Conservation (phyloP, 345 rosid genomes). For the Ailanthus altissimus region DNA sequence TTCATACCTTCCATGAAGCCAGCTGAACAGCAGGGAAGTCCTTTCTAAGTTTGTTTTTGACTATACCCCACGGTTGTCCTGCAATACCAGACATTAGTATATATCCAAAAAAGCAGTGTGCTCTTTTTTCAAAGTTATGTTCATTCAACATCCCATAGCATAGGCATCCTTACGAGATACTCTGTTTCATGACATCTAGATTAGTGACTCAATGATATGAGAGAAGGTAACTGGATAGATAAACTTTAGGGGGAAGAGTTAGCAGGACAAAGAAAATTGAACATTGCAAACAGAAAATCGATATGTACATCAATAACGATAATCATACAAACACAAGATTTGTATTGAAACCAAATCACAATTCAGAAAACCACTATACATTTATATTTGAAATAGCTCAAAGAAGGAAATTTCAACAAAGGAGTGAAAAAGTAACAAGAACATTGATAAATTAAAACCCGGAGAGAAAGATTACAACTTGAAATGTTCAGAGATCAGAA, state of each 20-base stretch:
- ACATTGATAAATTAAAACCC: not conserved
- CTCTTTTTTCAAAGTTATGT: not conserved
- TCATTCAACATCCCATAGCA: not conserved
- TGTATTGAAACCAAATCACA: no score
- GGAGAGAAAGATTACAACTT: not conserved
- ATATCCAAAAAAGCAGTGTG: no score
- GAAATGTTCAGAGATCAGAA: not conserved
- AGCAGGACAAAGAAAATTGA: no score
- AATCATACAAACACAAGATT: no score
- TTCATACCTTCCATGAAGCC: slow-evolving; percentile 84
- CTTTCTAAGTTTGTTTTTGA: slow-evolving; percentile 55
- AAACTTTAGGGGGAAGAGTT: no score
- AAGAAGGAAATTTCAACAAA: not conserved
- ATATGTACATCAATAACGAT: no score
- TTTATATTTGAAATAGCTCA: not conserved
- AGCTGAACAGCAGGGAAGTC: slow-evolving; percentile 71
- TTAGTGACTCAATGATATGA: no score
- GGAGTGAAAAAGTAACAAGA: not conserved
- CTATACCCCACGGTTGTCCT: slow-evolving; percentile 77
- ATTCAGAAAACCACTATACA: no score
- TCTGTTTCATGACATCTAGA: no score
- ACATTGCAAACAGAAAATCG: no score
- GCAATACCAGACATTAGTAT: slow-evolving; percentile 13
- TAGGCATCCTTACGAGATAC: not conserved
- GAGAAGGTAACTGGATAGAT: no score